A percentile compares a stretch with the other conserved stretches of the same genome.
Conservation (phyloP, 768 basidiomycete genomes). For the Asterophora lycoperdoides region DNA sequence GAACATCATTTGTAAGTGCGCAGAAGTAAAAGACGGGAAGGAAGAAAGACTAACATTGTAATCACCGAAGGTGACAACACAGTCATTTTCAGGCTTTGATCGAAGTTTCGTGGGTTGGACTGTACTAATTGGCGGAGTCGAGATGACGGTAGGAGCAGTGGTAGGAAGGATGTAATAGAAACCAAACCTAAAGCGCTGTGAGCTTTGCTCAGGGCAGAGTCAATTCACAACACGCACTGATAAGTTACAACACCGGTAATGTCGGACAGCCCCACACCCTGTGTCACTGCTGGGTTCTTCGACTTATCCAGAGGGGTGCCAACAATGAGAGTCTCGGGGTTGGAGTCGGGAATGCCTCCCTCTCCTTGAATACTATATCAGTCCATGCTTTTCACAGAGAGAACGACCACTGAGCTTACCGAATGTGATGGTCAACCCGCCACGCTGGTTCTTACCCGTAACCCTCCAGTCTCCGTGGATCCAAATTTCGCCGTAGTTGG, state of each 20-base stretch:
- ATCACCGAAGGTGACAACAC: slow-evolving; percentile 50
- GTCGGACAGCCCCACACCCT: slow-evolving; percentile 44
- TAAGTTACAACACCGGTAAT: slow-evolving; percentile 55
- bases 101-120: slow-evolving; percentile 39
- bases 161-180: slow-evolving; percentile 56
- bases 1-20: neutral
- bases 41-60: slow-evolving; percentile 43
- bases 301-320: slow-evolving; percentile 53
- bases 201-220: neutral
- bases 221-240: slow-evolving; percentile 33
- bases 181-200: slow-evolving; percentile 33
- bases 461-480: slow-evolving; percentile 53
- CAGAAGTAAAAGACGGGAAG: neutral
- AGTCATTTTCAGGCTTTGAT: slow-evolving; percentile 30
- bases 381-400: neutral
- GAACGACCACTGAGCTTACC: slow-evolving; percentile 23
- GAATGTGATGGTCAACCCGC: slow-evolving; percentile 49
- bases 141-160: slow-evolving; percentile 46
- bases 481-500: slow-evolving; percentile 55
- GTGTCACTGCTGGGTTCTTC: slow-evolving; percentile 42
- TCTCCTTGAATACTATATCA: slow-evolving; percentile 25
- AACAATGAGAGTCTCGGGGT: slow-evolving; percentile 54
- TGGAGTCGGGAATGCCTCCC: slow-evolving; percentile 48
- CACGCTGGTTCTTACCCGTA: slow-evolving; percentile 50
- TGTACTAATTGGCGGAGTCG: slow-evolving; percentile 26